These are phyloP conservation scores for Verruconis gallopava DNA, from an alignment of 2,329 filamentous ascomycete genomes.

Conservation along the genomic window DNA sequence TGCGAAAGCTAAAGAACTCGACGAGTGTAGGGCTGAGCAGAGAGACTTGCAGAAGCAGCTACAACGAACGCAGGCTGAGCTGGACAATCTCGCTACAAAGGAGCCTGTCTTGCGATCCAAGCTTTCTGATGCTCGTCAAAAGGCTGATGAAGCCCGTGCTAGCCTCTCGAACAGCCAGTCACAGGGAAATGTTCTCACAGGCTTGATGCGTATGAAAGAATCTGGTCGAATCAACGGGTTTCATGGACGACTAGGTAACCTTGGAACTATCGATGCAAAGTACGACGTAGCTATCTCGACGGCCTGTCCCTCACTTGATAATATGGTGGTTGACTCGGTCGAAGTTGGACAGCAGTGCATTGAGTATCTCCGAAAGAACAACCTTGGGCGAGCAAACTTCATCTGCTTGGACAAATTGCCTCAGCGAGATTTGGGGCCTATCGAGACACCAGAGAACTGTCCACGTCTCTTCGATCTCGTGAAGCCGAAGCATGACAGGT, in stretches of 20 bases:
- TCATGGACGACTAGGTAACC: conserved; percentile 84
- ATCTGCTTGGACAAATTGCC: conserved; percentile 86
- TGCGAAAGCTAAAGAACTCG: conserved; percentile 60
- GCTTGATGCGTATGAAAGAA: conserved; percentile 87
- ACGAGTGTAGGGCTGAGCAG: conserved; percentile 63
- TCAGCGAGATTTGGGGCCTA: conserved; percentile 60
- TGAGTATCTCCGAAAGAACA: conserved; percentile 93
- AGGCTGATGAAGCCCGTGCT: conserved; percentile 88
- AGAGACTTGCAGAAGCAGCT: conserved; percentile 61
- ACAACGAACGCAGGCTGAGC: conserved; percentile 55
- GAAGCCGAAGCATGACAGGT: conserved; percentile 74
- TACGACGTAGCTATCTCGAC: conserved; percentile 99
- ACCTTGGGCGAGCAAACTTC: conserved; percentile 90
- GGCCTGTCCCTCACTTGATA: conserved; percentile 80
- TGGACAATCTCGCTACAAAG: conserved; percentile 58
- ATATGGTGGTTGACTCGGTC: conserved; percentile 92
- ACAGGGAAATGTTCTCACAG: conserved; percentile 81
- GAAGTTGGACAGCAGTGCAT: conserved; percentile 97
- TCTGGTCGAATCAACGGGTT: conserved; percentile 96
- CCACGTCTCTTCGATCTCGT: conserved; percentile 89
- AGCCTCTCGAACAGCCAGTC: conserved; percentile 84
- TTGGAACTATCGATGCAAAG: conserved; percentile 83
- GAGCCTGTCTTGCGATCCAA: conserved; percentile 74
- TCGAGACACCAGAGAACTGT: conserved; percentile 83
- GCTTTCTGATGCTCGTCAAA: conserved; percentile 80